Evolutionary conservation across 208 protist species (phyloP), one percentile per base, ranked within the genome.

Genomic region (Borovskyia barvae): DNA sequence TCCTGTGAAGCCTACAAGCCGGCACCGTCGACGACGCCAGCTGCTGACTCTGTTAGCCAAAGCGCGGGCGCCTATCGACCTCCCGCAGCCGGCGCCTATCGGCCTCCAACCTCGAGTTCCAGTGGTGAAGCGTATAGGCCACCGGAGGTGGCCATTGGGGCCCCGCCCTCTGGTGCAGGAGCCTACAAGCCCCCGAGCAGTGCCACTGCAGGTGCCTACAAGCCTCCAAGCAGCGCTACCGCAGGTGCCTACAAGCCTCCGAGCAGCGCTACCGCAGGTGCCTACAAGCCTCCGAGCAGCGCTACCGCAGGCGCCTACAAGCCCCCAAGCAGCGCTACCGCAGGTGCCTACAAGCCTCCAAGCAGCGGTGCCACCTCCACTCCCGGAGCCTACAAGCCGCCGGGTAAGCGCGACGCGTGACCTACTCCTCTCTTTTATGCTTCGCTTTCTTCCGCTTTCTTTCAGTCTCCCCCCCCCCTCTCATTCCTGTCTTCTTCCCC

Each of bases 231-330:
- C 4, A 48, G 59, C 12, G 30, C 33, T 7, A 41, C n/a, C 28
- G 39, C 22, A 6, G 37, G 62, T 9, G 78, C 72, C n/a, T 83
- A 87, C 59, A 69, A 68, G 45, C 80, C 80, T 1, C 80, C 80
- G 5, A 57, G 63, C 55, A 73, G 53, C 47, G 62, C 11, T 12
- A 22, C 25, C 36, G 41, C 40, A 5, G 53, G 39, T 7, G 53
- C 42, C 36, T 62, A 50, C 35, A 39, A 39, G 35, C 35, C 24
- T 4, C 15, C 7, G 26, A 32, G 7, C n/a, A 20, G 4, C 5
- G 15, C 28, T 3, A 36, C 3, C 32, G 43, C 9, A 11, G 22
- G 19, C 20, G 57, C 33, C 1, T 43, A 32, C 24, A 53, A 49
- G 33, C 53, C 63, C n/a, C 40, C 53, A 19, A 30, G 15, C 30